Conservation (phyloP, 139 green algal species). For the Pseudopediastrum boryanum region DNA sequence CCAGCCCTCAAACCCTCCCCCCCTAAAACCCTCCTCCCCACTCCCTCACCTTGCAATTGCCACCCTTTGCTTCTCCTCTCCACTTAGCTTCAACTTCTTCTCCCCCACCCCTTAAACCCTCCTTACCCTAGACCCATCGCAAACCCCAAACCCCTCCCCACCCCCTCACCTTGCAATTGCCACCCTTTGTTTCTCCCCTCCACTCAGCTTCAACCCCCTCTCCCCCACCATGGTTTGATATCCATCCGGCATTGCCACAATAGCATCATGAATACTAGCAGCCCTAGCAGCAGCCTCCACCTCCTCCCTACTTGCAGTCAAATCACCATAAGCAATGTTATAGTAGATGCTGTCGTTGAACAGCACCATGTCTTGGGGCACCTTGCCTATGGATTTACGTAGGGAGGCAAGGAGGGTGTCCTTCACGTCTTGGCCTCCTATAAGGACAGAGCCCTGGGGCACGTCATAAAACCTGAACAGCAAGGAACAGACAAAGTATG, state of each 20-base stretch:
- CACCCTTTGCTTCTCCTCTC: too few species aligned
- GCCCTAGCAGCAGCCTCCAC: constrained; percentile 37
- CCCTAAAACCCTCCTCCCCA: not conserved
- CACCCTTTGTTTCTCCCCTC: constrained; percentile 95
- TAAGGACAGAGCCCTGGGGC: constrained; percentile 63
- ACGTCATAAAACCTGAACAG: constrained; percentile 86
- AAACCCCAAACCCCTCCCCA: constrained; percentile 5
- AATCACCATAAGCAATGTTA: constrained; percentile 88
- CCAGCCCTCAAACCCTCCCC: too few species aligned
- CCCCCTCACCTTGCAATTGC: constrained; percentile 76
- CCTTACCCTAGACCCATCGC: too few species aligned
- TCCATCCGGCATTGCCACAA: constrained; percentile 87
- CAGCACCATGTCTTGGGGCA: constrained; percentile 90
- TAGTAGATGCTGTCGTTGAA: constrained; percentile 97
- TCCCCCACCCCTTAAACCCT: too few species aligned
- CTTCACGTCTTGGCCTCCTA: constrained; percentile 72
- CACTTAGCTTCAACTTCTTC: too few species aligned
- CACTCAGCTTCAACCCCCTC: constrained; percentile 91
- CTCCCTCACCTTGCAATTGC: too few species aligned
- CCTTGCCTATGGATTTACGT: constrained; percentile 56
- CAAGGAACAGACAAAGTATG: not conserved
- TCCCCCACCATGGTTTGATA: constrained; percentile 94
- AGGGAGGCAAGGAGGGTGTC: constrained; percentile 60
- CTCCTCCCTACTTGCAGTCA: constrained; percentile 62
- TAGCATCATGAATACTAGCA: constrained; percentile 83